Conservation (phyloP, 306 rosid genomes). For the Quercus bicolor region DNA sequence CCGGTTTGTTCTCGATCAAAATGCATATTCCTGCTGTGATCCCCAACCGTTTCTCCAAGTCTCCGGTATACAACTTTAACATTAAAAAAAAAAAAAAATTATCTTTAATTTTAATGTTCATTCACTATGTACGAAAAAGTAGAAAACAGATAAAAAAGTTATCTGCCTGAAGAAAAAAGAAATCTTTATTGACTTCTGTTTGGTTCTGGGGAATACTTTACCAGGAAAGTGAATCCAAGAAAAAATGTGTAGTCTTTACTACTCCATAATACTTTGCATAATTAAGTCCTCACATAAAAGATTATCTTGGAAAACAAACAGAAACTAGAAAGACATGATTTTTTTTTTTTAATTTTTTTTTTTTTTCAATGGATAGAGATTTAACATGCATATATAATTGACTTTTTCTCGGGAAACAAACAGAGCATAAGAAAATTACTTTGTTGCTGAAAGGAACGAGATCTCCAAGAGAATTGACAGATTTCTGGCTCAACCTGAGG, state of each 20-base stretch:
- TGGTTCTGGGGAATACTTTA: too few relatives aligned
- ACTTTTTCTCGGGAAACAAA: neutral
- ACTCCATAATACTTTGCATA: neutral
- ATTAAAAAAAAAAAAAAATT: neutral
- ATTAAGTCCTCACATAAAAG: neutral
- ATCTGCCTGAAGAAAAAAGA: too few relatives aligned
- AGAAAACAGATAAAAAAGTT: neutral
- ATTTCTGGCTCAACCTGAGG: slow-evolving; percentile 61
- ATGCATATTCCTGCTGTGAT: slow-evolving; percentile 60
- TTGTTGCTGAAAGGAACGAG: slow-evolving; percentile 72
- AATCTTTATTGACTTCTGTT: too few relatives aligned
- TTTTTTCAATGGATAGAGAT: neutral
- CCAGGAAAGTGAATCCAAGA: too few relatives aligned
- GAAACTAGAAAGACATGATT: neutral
- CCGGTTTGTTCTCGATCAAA: slow-evolving; percentile 53
- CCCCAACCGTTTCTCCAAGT: slow-evolving; percentile 53
- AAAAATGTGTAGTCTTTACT: too few relatives aligned
- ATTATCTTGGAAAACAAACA: neutral
- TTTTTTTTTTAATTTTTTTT: neutral
- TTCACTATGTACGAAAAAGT: neutral
- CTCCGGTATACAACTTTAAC: slow-evolving; percentile 49
- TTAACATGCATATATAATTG: too few relatives aligned
- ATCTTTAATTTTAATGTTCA: neutral
- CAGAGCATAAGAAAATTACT: slow-evolving; percentile 19
- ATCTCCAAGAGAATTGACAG: slow-evolving; percentile 60